These are phyloP conservation scores for Trichoderma arundinaceum DNA, from an alignment of 2,329 filamentous ascomycete genomes.

Conservation along the genomic window DNA sequence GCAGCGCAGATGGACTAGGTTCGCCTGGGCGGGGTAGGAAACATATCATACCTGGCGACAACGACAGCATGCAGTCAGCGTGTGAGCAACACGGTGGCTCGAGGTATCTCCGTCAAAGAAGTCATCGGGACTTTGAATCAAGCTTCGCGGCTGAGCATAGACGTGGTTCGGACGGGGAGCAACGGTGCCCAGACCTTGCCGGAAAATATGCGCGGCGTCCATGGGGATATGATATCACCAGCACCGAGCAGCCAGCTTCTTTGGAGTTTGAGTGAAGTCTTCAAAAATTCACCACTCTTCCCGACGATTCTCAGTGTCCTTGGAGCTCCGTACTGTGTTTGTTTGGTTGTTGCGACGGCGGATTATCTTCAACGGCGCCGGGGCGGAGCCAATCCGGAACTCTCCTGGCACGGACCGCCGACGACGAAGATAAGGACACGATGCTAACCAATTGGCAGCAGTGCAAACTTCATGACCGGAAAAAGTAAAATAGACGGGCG, in stretches of 20 bases:
- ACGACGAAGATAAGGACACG: slow-evolving; percentile 8
- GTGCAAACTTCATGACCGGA: slow-evolving; percentile 16
- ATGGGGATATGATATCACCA: slow-evolving; percentile 47
- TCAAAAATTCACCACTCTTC: background rate
- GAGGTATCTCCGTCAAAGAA: slow-evolving; percentile 57
- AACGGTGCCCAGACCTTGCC: slow-evolving; percentile 59
- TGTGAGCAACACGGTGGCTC: slow-evolving; percentile 73
- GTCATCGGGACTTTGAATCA: slow-evolving; percentile 47
- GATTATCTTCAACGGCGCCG: background rate
- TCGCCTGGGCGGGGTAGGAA: slow-evolving; percentile 1
- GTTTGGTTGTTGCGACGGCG: slow-evolving; percentile 16
- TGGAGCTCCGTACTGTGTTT: background rate
- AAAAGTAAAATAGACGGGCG: background rate
- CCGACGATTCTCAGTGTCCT: background rate
- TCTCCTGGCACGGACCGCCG: background rate
- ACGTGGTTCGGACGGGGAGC: slow-evolving; percentile 46
- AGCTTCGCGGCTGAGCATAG: slow-evolving; percentile 41
- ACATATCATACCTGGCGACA: slow-evolving; percentile 70
- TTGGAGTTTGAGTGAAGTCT: background rate
- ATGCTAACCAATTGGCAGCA: slow-evolving; percentile 18
- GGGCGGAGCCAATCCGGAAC: slow-evolving; percentile 1
- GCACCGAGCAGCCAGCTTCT: slow-evolving; percentile 6
- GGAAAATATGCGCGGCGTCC: slow-evolving; percentile 65
- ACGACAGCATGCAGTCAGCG: slow-evolving; percentile 78
- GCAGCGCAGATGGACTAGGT: background rate